A percentile compares a stretch with the other conserved stretches of the same genome.
phyloP scores from a whole-genome alignment of 768 basidiomycete genomes.

The Amylocystis lapponica region DNA sequence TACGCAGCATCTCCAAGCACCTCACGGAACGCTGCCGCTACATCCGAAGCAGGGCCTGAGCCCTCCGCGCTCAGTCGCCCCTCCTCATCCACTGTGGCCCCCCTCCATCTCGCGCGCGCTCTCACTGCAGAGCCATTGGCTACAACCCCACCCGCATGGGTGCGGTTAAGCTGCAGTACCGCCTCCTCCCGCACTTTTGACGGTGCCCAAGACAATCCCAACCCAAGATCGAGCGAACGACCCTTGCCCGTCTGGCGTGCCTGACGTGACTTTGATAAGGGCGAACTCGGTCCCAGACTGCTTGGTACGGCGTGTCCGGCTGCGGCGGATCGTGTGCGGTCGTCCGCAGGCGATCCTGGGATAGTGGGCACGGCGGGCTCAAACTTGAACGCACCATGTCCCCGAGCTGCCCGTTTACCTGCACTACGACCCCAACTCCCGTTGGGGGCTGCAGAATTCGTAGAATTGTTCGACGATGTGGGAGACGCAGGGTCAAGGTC shows the following conservation, averaged over 20 bases:
- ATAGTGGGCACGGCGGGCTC: slow-evolving; percentile 58
- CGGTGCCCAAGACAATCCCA: slow-evolving; percentile 71
- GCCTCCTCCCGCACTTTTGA: slow-evolving; percentile 60
- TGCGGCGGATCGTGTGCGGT: slow-evolving; percentile 7
- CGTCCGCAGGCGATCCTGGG: slow-evolving; percentile 23
- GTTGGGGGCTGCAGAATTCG: slow-evolving; percentile 13
- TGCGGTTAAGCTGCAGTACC: slow-evolving; percentile 33
- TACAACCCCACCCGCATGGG: slow-evolving; percentile 4
- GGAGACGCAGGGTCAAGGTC: slow-evolving; percentile 14
- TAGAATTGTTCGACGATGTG: slow-evolving; percentile 16
- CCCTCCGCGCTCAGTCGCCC: slow-evolving; percentile 27
- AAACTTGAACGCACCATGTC: slow-evolving; percentile 62
- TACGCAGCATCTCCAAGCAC: slow-evolving; percentile 31
- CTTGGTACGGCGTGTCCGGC: slow-evolving; percentile 6
- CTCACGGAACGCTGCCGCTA: slow-evolving; percentile 30
- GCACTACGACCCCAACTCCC: slow-evolving; percentile 57
- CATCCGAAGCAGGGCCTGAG: slow-evolving; percentile 23
- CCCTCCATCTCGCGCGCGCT: slow-evolving; percentile 17
- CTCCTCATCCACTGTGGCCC: slow-evolving; percentile 19
- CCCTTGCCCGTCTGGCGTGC: slow-evolving; percentile 40
- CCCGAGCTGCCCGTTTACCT: slow-evolving; percentile 32
- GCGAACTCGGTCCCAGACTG: neutral
- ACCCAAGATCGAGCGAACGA: slow-evolving; percentile 64
- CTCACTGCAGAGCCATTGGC: slow-evolving; percentile 8
- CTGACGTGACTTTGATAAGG: slow-evolving; percentile 8